Evolutionary conservation across 1,139 yeast species (phyloP).

Genomic region (Sugiyamaella novakii): DNA sequence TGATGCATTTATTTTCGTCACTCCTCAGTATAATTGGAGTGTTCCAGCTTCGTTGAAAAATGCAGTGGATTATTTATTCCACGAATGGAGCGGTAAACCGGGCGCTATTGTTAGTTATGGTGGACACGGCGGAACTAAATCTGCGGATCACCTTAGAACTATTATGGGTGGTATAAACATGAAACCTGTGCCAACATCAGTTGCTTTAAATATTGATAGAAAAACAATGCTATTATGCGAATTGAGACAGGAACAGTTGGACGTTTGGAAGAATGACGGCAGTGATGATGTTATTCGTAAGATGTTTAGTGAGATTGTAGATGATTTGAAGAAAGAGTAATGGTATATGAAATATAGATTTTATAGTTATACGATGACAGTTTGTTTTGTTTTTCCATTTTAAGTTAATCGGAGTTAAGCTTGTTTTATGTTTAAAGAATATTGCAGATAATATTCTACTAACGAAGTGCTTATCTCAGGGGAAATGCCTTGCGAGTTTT

Average conservation of each 20-base stretch:
- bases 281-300: constrained; percentile 1
- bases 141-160: constrained; percentile 38
- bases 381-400: no score
- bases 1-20: constrained; percentile 38
- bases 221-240: constrained; percentile 1
- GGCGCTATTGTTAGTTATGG: constrained; percentile 40
- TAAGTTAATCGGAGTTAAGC: no score
- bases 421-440: no score
- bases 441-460: no score
- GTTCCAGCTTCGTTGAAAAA: constrained; percentile 43
- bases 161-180: constrained; percentile 1
- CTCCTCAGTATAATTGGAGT: constrained; percentile 44
- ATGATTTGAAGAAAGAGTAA: not conserved
- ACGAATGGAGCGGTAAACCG: constrained; percentile 41
- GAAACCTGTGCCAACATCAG: constrained; percentile 1
- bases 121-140: constrained; percentile 41
- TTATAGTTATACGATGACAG: no score
- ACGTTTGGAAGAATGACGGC: constrained; percentile 5
- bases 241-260: constrained; percentile 8
- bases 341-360: no score
- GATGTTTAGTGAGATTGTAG: constrained; percentile 5
- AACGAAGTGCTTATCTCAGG: no score
- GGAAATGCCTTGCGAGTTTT: no score
- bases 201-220: constrained; percentile 7
- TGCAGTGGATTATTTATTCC: constrained; percentile 40